These are phyloP conservation scores for Exophiala phaeomuriformis DNA, from an alignment of 2,329 filamentous ascomycete genomes.

Conservation along the genomic window DNA sequence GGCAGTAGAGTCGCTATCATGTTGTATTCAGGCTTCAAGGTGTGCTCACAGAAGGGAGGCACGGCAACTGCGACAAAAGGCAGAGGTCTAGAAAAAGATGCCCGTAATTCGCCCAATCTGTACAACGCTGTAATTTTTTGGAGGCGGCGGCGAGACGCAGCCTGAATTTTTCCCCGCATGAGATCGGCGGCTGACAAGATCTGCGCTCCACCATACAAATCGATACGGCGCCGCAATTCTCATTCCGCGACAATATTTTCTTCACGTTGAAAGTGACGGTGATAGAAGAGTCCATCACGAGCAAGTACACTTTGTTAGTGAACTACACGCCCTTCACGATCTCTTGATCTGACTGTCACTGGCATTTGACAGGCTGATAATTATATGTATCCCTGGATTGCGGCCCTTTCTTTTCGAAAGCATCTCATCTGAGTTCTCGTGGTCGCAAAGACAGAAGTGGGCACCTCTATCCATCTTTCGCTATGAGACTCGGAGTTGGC, in stretches of 20 bases:
- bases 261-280: neutral
- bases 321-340: no score
- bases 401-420: no score
- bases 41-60: neutral
- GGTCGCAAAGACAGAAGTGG: no score
- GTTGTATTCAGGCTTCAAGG: neutral
- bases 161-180: constrained; percentile 9
- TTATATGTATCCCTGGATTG: no score
- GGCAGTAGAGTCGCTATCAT: neutral
- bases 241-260: neutral
- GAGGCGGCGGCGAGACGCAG: neutral
- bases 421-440: no score
- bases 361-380: no score
- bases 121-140: constrained; percentile 3
- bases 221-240: neutral
- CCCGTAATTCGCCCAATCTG: neutral
- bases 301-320: no score
- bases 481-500: no score
- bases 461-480: no score
- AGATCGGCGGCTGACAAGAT: neutral
- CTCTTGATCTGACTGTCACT: no score
- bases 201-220: neutral
- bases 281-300: no score
- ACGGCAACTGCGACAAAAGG: neutral
- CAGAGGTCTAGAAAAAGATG: neutral